Base-by-base conservation (phyloP, 306 rosid genomes). In the Coriaria nepalensis region DNA sequence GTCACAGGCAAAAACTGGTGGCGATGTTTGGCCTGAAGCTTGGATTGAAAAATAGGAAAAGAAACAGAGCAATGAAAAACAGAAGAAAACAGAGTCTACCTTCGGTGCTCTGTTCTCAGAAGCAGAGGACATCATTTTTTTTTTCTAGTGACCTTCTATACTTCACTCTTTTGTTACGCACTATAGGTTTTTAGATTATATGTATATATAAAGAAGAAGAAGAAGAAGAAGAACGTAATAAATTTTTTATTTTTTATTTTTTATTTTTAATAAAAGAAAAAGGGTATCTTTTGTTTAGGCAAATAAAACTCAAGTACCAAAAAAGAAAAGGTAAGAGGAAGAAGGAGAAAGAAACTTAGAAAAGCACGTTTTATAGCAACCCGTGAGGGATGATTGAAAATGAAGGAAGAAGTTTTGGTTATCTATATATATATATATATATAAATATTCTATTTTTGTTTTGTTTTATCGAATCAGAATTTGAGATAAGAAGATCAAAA, bases 1-100 rank as follows among this genome's bases (percentile, higher is more conserved):
- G 33, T 82, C 73, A 37, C 98, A 92, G 45, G 93, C 93, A 37
- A 81, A 90, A 50, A 50, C 76, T 7, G 84, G 57, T 1, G 78
- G 8, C 0, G 82, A 53, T 33, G 80, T 38, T 38, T 82, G 94
- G 40, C 69, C 82, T 2, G 38, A 36, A 44, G 71, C 87, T 13
- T 48, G 59, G 61, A 13, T 13, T 2, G 49, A 53, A 37, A 10
- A 15, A 9, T 49, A 60, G 20, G 53, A 44, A 68, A 55, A 35
- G 2, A 49, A 55, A 9, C 5, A 51, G 13, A 47, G 10, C 0
- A 58, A 10, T 13, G 57, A 49, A 37, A 73, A 56, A 50, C 76
- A 73, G 67, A 69, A 59, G 35, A 73, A 72, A 76, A 68, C 79
- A 74, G 85, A 62, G 64, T n/a, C 13, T 9, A 45, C 59, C 67